phyloP scores from a whole-genome alignment of 768 basidiomycete genomes.

The Boletus pseudo-olivaceus region DNA sequence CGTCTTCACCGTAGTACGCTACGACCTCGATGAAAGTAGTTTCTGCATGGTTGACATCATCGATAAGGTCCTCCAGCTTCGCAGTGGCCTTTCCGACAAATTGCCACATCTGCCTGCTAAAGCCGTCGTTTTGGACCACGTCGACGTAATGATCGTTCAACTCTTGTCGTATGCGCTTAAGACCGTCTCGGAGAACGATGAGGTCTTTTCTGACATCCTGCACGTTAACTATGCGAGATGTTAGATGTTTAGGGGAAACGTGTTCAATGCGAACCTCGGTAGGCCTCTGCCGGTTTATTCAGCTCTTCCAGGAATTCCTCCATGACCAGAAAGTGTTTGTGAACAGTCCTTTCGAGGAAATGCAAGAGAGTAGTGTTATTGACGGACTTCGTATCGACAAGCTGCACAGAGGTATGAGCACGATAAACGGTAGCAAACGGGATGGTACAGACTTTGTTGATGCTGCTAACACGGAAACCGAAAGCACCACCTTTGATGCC shows the following conservation, averaged over 20 bases:
- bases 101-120: conserved; percentile 88
- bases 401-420: conserved; percentile 40
- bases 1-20: conserved; percentile 91
- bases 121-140: conserved; percentile 66
- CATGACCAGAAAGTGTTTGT: conserved; percentile 84
- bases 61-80: conserved; percentile 78
- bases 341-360: conserved; percentile 86
- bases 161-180: conserved; percentile 79
- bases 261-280: conserved; percentile 61
- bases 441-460: conserved; percentile 73
- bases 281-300: conserved; percentile 85
- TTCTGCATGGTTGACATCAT: conserved; percentile 85
- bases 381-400: conserved; percentile 96
- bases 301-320: conserved; percentile 88
- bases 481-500: conserved; percentile 96
- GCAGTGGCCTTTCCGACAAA: conserved; percentile 75
- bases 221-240: conserved; percentile 63
- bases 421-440: not conserved
- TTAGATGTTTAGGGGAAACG: conserved; percentile 4
- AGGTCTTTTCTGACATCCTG: conserved; percentile 81
- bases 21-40: conserved; percentile 81
- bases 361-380: conserved; percentile 93
- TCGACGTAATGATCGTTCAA: conserved; percentile 77
- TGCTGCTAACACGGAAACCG: conserved; percentile 95
- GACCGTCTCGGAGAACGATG: conserved; percentile 65